Percentiles rank a stretch among this genome's conserved stretches.
These are phyloP conservation scores for Logfia minima DNA, from an alignment of 129 eudicot genomes.

Conservation along the genomic window DNA sequence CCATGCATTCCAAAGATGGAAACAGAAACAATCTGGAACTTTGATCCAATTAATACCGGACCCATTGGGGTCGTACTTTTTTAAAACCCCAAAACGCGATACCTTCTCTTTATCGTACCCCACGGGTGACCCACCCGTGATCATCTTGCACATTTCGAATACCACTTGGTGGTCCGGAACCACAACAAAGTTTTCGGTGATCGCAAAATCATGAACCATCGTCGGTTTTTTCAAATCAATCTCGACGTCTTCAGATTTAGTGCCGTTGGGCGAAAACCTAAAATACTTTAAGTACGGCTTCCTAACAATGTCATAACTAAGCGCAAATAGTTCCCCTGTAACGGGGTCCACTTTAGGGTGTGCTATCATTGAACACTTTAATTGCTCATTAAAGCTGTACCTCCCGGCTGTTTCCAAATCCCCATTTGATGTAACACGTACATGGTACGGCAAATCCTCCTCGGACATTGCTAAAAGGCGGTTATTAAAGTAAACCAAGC, in stretches of 20 bases:
- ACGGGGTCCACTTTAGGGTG: conserved; percentile 50
- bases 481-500: conserved; percentile 41
- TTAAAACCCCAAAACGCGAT: conserved; percentile 40
- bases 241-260: conserved; percentile 37
- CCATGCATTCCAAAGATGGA: conserved; percentile 46
- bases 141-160: conserved; percentile 41
- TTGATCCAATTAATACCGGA: conserved; percentile 43
- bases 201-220: conserved; percentile 53
- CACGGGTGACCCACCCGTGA: conserved; percentile 44
- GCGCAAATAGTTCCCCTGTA: conserved; percentile 36
- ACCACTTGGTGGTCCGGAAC: conserved; percentile 40
- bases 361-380: conserved; percentile 42
- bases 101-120: conserved; percentile 40
- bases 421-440: conserved; percentile 29
- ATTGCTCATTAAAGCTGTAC: conserved; percentile 29
- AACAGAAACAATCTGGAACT: conserved; percentile 40
- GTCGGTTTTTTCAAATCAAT: conserved; percentile 37
- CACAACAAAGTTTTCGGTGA: conserved; percentile 36
- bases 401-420: conserved; percentile 37
- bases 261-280: conserved; percentile 33
- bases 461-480: conserved; percentile 46
- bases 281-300: conserved; percentile 48
- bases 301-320: conserved; percentile 39
- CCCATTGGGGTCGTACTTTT: conserved; percentile 27
- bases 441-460: conserved; percentile 46